phyloP scores from a whole-genome alignment of 306 rosid genomes.

The Vigna unguiculata region DNA sequence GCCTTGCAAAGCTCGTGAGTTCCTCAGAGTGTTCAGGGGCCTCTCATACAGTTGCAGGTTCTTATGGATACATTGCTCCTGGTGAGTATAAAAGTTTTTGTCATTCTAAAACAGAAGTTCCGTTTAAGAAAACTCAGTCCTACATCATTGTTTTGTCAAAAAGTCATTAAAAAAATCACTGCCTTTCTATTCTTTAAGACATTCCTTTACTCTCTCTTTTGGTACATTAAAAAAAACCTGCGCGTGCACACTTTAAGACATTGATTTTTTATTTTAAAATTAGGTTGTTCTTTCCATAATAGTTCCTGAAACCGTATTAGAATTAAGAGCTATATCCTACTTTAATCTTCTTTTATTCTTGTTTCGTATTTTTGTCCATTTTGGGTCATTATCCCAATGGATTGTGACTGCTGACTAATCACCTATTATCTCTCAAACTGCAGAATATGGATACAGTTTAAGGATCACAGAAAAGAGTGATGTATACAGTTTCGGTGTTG shows the following conservation, averaged over 20 bases:
- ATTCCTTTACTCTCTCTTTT: neutral
- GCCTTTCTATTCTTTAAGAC: constrained; percentile 11
- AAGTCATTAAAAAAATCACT: neutral
- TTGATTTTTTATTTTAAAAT: constrained; percentile 2
- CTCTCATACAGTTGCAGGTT: constrained; percentile 81
- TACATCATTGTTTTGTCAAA: constrained; percentile 34
- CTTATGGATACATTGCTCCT: constrained; percentile 97
- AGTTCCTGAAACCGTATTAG: constrained; percentile 5
- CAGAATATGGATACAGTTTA: constrained; percentile 96
- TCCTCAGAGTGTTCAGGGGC: constrained; percentile 70
- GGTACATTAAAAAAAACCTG: neutral
- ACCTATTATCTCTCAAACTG: constrained; percentile 45
- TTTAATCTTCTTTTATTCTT: neutral
- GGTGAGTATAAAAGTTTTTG: constrained; percentile 58
- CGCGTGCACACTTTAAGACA: constrained; percentile 2
- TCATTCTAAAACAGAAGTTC: constrained; percentile 13
- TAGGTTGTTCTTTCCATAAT: constrained; percentile 5
- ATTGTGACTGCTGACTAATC: constrained; percentile 33
- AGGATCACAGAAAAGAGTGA: constrained; percentile 96
- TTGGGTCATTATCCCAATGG: neutral
- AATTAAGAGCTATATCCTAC: constrained; percentile 9
- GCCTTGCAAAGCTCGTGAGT: constrained; percentile 75
- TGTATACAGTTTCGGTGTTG: constrained; percentile 93
- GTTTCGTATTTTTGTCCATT: constrained; percentile 12
- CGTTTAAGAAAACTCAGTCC: constrained; percentile 5